Evolutionary conservation across 768 basidiomycete species (phyloP).

Genomic region (Cyclocybe cylindracea): DNA sequence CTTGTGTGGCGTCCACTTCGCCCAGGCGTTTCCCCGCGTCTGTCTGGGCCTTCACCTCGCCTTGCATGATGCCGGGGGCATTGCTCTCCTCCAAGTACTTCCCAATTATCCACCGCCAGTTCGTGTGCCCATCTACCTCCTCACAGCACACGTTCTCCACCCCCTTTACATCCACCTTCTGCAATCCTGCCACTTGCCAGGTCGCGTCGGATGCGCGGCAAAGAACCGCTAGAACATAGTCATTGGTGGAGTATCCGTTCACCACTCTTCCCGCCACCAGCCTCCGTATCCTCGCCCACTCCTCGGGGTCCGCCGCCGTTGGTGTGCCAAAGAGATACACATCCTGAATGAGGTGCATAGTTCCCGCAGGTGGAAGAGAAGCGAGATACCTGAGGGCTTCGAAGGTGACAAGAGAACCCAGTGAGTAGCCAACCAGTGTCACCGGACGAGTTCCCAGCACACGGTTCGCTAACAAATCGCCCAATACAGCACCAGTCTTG

Average conservation of each 20-base stretch:
- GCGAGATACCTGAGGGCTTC: conserved; percentile 54
- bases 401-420: conserved; percentile 57
- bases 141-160: conserved; percentile 49
- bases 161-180: conserved; percentile 47
- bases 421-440: conserved; percentile 56
- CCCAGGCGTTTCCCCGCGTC: conserved; percentile 16
- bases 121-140: conserved; percentile 24
- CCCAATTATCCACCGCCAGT: conserved; percentile 39
- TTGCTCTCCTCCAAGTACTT: conserved; percentile 39
- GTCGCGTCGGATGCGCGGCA: conserved; percentile 45
- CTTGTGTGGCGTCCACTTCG: conserved; percentile 5
- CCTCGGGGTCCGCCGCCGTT: conserved; percentile 33
- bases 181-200: conserved; percentile 54
- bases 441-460: conserved; percentile 57
- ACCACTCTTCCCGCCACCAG: conserved; percentile 53
- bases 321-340: conserved; percentile 58
- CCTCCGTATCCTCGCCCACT: conserved; percentile 49
- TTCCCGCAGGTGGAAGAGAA: conserved; percentile 41
- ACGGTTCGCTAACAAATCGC: conserved; percentile 47
- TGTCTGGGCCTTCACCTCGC: conserved; percentile 37
- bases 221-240: conserved; percentile 57
- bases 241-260: conserved; percentile 52
- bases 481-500: conserved; percentile 57
- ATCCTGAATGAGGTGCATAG: conserved; percentile 50
- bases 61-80: conserved; percentile 38